Conservation (phyloP, 75 land plant genomes). For the Cunninghamia lanceolata region DNA sequence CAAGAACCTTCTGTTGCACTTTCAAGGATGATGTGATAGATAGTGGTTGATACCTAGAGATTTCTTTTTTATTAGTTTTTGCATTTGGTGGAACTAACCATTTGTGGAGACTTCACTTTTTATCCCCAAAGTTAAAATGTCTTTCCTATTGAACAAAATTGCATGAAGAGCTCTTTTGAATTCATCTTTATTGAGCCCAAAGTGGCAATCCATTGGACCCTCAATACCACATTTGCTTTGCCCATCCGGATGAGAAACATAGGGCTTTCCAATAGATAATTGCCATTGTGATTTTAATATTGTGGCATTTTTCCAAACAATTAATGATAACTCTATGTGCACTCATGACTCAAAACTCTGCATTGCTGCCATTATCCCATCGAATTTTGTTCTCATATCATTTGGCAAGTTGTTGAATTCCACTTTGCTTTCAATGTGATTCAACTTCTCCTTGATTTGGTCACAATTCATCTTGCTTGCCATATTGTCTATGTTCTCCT, state of each 20-base stretch:
- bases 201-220: background rate
- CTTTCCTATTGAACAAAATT: background rate
- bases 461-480: background rate
- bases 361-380: background rate
- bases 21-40: too few relatives aligned
- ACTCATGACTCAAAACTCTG: background rate
- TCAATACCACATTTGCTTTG: background rate
- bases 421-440: background rate
- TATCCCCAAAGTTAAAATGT: background rate
- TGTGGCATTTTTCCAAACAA: background rate
- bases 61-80: too few relatives aligned
- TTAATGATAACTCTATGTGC: background rate
- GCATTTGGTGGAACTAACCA: too few relatives aligned
- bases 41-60: too few relatives aligned
- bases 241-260: background rate
- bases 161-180: too few relatives aligned
- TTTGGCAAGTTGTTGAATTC: too few relatives aligned
- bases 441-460: background rate
- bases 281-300: background rate
- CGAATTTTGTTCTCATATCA: background rate
- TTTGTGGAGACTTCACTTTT: too few relatives aligned
- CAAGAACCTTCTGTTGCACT: too few relatives aligned
- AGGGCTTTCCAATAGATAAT: background rate
- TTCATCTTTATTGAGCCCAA: background rate
- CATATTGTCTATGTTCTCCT: too few relatives aligned